Percentiles rank a stretch among this genome's conserved stretches.
These are phyloP conservation scores for Aureobasidium pullulans DNA, from an alignment of 2,329 filamentous ascomycete genomes.

Conservation along the genomic window DNA sequence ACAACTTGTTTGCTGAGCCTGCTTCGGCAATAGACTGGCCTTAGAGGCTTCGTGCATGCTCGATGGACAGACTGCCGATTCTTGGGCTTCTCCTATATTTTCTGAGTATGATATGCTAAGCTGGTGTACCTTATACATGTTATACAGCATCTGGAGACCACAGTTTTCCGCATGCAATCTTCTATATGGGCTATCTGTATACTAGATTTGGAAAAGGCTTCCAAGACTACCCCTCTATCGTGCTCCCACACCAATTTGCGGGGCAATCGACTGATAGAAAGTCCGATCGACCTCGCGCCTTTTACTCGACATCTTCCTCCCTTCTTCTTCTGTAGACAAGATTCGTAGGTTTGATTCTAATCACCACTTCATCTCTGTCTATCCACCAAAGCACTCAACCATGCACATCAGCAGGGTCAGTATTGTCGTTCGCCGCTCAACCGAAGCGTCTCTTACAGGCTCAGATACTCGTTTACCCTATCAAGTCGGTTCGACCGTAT, in stretches of 20 bases:
- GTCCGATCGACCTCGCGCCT: background rate
- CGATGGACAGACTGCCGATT: no score
- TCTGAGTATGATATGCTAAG: background rate
- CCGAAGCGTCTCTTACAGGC: background rate
- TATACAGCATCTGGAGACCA: no score
- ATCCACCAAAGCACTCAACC: conserved; percentile 2
- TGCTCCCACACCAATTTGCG: background rate
- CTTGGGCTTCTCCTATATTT: background rate
- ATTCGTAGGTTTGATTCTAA: conserved; percentile 3
- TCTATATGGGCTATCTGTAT: background rate
- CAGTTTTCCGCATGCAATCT: background rate
- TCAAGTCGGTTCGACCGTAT: conserved; percentile 39
- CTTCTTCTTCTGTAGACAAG: background rate
- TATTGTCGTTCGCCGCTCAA: conserved; percentile 8
- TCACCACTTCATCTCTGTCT: background rate
- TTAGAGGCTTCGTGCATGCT: no score
- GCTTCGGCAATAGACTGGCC: background rate
- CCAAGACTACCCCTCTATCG: background rate
- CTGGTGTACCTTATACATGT: no score
- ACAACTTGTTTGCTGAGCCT: background rate
- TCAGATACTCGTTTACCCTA: conserved; percentile 40
- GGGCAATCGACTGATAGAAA: background rate
- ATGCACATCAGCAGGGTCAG: conserved; percentile 30
- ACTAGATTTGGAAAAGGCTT: background rate
- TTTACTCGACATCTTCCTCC: background rate